Evolutionary conservation across 148 eudicot species (phyloP), one percentile per base, ranked within the genome.

Genomic region (Salicornia ramosissima): DNA sequence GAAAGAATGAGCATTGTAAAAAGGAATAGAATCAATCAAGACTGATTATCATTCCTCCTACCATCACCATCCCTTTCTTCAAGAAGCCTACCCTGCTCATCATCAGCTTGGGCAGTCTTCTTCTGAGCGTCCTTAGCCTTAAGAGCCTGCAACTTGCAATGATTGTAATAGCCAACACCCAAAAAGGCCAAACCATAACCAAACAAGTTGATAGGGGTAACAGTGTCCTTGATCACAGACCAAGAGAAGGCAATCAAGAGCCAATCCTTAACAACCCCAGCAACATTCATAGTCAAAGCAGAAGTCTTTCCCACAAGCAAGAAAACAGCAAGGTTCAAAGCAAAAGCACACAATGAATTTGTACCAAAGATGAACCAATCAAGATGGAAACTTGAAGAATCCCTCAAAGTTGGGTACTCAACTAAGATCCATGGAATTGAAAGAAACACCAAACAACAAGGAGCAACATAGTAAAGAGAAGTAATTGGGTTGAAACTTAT

Each of bases 191-290:
- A 31, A 34, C 78, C 86, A 49, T 88, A 88, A 2, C 93, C 93
- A 22, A 84, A 47, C 81, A 88, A 52, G 45, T 88, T 88, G n/a
- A 84, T 62, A 2, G 84, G 82, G 0, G 93, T 88, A 5, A 86
- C 90, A 21, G 86, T 81, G 46, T 88, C 90, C 86, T 88, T 88
- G 42, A 88, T 88, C 71, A 86, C 93, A 14, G 86, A 84, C 88
- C 93, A 86, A 10, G 93, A 88, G 53, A 88, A 86, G 2, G 86
- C 93, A 70, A 88, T 88, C 86, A 88, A 83, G 42, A 88, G 51
- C 93, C 93, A 88, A 71, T 88, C 93, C 65, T 88, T 86, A 30
- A 88, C 93, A 15, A 88, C 93, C 31, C 93, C 90, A 28, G 93
- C 93, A 30, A 88, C 90, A 74, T 88, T 88, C 93, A 88, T 86